Evolutionary conservation across 306 rosid species (phyloP).

Genomic region (Malus sylvestris): DNA sequence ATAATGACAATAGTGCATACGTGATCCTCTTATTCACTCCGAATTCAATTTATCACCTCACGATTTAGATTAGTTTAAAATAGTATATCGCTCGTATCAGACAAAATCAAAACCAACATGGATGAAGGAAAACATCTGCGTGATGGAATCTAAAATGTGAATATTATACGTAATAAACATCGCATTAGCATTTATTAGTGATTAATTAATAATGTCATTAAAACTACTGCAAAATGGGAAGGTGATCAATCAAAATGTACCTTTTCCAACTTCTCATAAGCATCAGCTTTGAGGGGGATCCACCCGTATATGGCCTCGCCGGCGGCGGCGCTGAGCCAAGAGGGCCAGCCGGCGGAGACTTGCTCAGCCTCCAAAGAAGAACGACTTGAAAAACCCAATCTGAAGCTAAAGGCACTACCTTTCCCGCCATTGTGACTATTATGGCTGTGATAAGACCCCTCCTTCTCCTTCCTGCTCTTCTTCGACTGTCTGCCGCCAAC

Average conservation of each 20-base stretch:
- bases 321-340: slow-evolving; percentile 77
- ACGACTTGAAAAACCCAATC: slow-evolving; percentile 39
- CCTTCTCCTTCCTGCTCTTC: slow-evolving; percentile 32
- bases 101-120: neutral
- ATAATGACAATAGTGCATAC: no score
- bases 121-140: neutral
- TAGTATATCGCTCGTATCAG: no score
- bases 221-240: neutral
- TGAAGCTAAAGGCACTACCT: slow-evolving; percentile 40
- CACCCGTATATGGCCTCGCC: slow-evolving; percentile 89
- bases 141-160: neutral
- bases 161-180: no score
- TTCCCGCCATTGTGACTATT: slow-evolving; percentile 8
- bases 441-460: slow-evolving; percentile 5
- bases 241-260: slow-evolving; percentile 12
- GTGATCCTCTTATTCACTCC: no score
- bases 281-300: slow-evolving; percentile 88
- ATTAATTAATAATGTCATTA: no score
- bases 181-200: no score
- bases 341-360: slow-evolving; percentile 98
- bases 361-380: slow-evolving; percentile 64
- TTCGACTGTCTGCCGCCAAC: slow-evolving; percentile 24
- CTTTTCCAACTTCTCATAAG: slow-evolving; percentile 90
- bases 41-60: no score
- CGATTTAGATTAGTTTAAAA: no score